Evolutionary conservation across 202 grass and related monocot species (phyloP).

Genomic region (Panicum virgatum): DNA sequence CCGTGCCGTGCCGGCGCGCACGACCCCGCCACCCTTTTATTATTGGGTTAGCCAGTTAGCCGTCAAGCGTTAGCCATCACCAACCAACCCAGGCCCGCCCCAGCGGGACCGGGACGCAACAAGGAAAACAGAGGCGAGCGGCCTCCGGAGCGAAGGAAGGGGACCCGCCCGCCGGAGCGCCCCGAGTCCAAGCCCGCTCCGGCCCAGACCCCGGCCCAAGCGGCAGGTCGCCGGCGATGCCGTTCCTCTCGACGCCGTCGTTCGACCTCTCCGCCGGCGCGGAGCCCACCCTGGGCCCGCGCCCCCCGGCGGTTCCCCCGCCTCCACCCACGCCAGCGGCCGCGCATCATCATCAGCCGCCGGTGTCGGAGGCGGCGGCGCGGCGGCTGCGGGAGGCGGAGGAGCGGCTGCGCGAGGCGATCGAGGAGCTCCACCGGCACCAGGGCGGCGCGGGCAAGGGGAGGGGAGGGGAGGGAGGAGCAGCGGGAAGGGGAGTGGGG

Average conservation of each 20-base stretch:
- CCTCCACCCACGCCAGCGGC: background rate
- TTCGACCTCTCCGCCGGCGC: constrained; percentile 67
- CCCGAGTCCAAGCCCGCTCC: constrained; percentile 16
- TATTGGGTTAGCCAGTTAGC: too few species aligned
- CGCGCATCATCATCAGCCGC: background rate
- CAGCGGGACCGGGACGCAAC: too few species aligned
- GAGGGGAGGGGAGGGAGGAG: background rate
- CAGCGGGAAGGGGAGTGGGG: constrained; percentile 9
- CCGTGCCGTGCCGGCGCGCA: background rate
- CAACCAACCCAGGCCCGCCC: too few species aligned
- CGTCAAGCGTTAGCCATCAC: background rate
- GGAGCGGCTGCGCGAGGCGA: constrained; percentile 80
- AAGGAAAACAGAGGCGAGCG: background rate
- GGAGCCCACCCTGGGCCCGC: constrained; percentile 54
- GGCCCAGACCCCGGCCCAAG: background rate
- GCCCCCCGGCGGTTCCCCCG: background rate
- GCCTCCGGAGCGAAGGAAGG: too few species aligned
- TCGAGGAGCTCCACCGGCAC: constrained; percentile 84
- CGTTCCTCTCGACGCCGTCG: constrained; percentile 72
- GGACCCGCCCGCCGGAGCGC: too few species aligned
- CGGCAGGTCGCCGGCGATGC: constrained; percentile 47
- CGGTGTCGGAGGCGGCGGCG: constrained; percentile 59
- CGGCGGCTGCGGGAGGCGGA: constrained; percentile 77
- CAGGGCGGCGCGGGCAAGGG: constrained; percentile 27
- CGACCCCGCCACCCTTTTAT: background rate